phyloP scores from a whole-genome alignment of 176 grass and related monocot species.

The Bonia amplexicaulis region DNA sequence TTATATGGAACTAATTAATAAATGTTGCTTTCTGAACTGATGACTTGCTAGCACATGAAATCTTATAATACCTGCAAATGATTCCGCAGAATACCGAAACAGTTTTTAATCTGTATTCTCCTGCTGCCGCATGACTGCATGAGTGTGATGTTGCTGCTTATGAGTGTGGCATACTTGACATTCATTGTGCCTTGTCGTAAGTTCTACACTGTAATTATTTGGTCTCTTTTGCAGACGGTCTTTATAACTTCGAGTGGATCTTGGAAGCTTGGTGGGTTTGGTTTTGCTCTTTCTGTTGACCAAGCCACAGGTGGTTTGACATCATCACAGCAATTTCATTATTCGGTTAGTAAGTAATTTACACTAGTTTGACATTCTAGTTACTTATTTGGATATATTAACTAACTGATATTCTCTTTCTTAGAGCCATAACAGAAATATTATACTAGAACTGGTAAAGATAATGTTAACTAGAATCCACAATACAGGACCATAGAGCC shows the following conservation, averaged over 20 bases:
- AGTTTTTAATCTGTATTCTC: background rate
- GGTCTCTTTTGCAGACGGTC: constrained; percentile 55
- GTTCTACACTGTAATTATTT: background rate
- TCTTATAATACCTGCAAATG: constrained; percentile 18
- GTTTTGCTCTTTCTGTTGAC: constrained; percentile 83
- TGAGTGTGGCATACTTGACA: background rate
- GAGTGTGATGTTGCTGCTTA: constrained; percentile 7
- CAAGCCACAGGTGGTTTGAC: constrained; percentile 72
- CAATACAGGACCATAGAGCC: background rate
- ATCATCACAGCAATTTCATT: constrained; percentile 86
- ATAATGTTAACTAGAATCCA: background rate
- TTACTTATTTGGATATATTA: constrained; percentile 6
- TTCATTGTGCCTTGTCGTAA: background rate
- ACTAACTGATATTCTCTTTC: background rate
- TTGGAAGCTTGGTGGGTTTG: constrained; percentile 99
- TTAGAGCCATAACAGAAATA: background rate
- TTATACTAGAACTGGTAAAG: background rate
- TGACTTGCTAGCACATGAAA: background rate
- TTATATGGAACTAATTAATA: background rate
- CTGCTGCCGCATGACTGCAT: background rate
- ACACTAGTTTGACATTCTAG: background rate
- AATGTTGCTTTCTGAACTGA: background rate
- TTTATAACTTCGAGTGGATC: constrained; percentile 97
- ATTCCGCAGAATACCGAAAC: background rate
- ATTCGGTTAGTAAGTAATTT: constrained; percentile 70